phyloP scores from a whole-genome alignment of 345 rosid genomes.

The Eucalyptus tenuipes region DNA sequence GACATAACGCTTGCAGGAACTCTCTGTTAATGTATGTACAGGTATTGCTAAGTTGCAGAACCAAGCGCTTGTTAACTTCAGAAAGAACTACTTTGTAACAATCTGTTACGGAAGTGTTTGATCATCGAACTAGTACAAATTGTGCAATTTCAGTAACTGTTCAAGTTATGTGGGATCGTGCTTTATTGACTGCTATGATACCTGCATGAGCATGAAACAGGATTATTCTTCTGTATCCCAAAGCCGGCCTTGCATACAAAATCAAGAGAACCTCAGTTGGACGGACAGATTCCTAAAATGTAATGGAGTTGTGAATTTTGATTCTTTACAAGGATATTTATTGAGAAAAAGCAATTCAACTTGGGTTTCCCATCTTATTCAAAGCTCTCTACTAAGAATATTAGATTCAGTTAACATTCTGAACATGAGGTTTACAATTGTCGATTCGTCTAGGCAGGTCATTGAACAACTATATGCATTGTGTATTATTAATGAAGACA shows the following conservation, averaged over 20 bases:
- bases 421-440: neutral
- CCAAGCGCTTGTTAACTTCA: neutral
- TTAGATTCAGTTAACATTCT: neutral
- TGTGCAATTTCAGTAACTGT: neutral
- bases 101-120: no score
- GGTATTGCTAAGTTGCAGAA: neutral
- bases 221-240: no score
- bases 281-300: neutral
- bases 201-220: no score
- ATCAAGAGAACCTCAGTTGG: neutral
- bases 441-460: neutral
- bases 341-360: neutral
- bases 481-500: neutral
- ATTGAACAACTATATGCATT: neutral
- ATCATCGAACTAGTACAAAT: no score
- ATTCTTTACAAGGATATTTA: neutral
- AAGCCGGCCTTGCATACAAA: no score
- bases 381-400: neutral
- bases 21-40: neutral
- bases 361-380: neutral
- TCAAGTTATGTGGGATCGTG: neutral
- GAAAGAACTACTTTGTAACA: neutral
- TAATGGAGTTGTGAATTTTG: no score
- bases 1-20: neutral
- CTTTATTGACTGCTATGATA: no score